phyloP scores from a whole-genome alignment of 306 rosid genomes.

The Rosa chinensis region DNA sequence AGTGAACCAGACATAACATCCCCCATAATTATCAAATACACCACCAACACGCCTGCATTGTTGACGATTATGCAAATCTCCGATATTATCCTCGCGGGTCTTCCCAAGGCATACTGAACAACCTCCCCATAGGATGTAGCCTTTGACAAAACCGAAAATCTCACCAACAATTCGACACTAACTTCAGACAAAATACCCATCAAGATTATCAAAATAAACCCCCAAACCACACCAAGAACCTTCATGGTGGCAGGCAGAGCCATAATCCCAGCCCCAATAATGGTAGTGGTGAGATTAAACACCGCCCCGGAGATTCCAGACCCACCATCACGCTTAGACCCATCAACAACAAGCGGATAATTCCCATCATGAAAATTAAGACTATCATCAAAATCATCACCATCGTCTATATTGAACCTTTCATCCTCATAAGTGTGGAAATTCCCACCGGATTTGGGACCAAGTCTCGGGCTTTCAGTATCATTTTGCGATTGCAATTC shows the following conservation, averaged over 20 bases:
- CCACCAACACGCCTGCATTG: constrained; percentile 83
- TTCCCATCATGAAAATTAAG: constrained; percentile 54
- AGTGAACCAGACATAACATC: constrained; percentile 97
- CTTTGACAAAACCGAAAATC: constrained; percentile 63
- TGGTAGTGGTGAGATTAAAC: constrained; percentile 78
- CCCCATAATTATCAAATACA: constrained; percentile 93
- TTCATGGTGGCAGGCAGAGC: constrained; percentile 97
- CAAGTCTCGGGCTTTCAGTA: constrained; percentile 23
- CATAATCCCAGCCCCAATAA: constrained; percentile 97
- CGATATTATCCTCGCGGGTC: constrained; percentile 62
- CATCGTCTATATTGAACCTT: constrained; percentile 25
- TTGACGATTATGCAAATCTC: constrained; percentile 78
- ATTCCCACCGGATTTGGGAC: constrained; percentile 8
- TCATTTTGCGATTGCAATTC: constrained; percentile 66
- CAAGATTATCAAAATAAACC: constrained; percentile 62
- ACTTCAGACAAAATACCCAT: constrained; percentile 83
- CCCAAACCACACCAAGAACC: constrained; percentile 77
- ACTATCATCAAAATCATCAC: constrained; percentile 46
- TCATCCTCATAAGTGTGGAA: constrained; percentile 38
- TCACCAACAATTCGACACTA: constrained; percentile 73
- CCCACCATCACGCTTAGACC: constrained; percentile 34
- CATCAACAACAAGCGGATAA: constrained; percentile 59
- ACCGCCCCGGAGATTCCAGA: constrained; percentile 85
- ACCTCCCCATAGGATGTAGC: constrained; percentile 84
- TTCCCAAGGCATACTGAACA: constrained; percentile 81